A percentile compares a stretch with the other conserved stretches of the same genome.
These are phyloP conservation scores for Trichoderma oligosporum DNA, from an alignment of 2,329 filamentous ascomycete genomes.

Conservation along the genomic window DNA sequence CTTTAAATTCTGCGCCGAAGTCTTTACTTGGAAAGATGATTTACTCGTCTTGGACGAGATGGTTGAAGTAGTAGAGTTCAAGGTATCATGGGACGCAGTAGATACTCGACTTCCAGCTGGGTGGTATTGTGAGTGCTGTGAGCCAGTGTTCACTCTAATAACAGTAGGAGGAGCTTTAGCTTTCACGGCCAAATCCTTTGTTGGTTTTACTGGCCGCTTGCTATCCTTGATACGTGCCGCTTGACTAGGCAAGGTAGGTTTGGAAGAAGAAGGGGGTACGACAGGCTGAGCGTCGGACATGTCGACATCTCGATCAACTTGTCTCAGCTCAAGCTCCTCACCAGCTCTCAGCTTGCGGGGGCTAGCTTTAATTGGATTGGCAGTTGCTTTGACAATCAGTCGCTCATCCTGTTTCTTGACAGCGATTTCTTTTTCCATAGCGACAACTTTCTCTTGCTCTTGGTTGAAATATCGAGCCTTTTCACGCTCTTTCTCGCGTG, in stretches of 20 bases:
- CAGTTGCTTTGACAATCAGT: slow-evolving; percentile 37
- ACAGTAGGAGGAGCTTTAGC: slow-evolving; percentile 64
- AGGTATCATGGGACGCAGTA: slow-evolving; percentile 51
- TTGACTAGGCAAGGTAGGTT: slow-evolving; percentile 47
- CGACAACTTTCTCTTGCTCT: slow-evolving; percentile 52
- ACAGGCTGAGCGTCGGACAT: slow-evolving; percentile 53
- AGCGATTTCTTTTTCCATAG: slow-evolving; percentile 51
- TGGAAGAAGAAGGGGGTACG: slow-evolving; percentile 58
- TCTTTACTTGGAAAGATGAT: slow-evolving; percentile 57
- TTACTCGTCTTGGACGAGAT: slow-evolving; percentile 62
- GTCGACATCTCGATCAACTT: slow-evolving; percentile 46
- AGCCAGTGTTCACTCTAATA: slow-evolving; percentile 66
- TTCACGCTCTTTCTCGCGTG: slow-evolving; percentile 65
- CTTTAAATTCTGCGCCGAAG: slow-evolving; percentile 59
- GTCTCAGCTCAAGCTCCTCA: slow-evolving; percentile 30
- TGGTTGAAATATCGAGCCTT: slow-evolving; percentile 59
- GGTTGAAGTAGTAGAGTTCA: slow-evolving; percentile 32
- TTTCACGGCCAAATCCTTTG: slow-evolving; percentile 56
- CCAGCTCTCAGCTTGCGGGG: slow-evolving; percentile 45
- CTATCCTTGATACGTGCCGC: slow-evolving; percentile 49
- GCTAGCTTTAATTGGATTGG: slow-evolving; percentile 47
- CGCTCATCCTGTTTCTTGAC: slow-evolving; percentile 53
- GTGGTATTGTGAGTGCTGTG: slow-evolving; percentile 58
- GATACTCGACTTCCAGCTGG: slow-evolving; percentile 50
- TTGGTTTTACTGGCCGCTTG: slow-evolving; percentile 59